These are phyloP conservation scores for Neophaeococcomyces aloes DNA, from an alignment of 2,329 filamentous ascomycete genomes.

Conservation along the genomic window DNA sequence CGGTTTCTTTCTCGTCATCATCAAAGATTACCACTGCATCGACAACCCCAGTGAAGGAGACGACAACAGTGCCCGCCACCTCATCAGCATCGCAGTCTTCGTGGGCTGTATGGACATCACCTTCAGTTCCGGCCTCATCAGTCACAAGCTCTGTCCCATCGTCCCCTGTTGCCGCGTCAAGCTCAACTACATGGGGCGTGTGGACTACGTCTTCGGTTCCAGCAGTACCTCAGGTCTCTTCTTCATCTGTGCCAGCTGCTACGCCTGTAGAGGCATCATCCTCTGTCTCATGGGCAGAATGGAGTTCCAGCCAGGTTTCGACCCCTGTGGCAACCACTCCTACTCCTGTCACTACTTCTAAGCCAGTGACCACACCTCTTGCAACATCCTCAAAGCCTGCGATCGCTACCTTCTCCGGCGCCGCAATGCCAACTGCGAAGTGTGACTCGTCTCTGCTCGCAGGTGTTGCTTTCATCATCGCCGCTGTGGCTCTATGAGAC, in stretches of 20 bases:
- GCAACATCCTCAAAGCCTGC: not conserved
- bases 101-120: conserved; percentile 9
- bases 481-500: conserved; percentile 3
- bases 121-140: conserved; percentile 7
- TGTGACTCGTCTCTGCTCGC: not conserved
- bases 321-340: not conserved
- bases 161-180: conserved; percentile 7
- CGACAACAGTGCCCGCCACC: not conserved
- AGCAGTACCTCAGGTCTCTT: conserved; percentile 1
- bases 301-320: conserved; percentile 1
- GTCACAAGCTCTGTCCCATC: conserved; percentile 6
- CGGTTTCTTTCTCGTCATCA: not conserved
- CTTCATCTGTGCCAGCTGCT: not conserved
- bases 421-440: not conserved
- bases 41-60: not conserved
- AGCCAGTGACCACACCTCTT: too few relatives aligned
- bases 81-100: conserved; percentile 1
- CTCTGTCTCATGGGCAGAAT: conserved; percentile 8
- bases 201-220: conserved; percentile 4
- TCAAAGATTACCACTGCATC: too few relatives aligned
- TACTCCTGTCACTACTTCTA: not conserved
- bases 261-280: conserved; percentile 4
- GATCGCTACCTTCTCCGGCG: conserved; percentile 2
- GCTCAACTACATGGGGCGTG: conserved; percentile 1
- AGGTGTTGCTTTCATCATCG: conserved; percentile 5